A percentile compares a stretch with the other conserved stretches of the same genome.
Evolutionary conservation across 2,329 filamentous ascomycete species (phyloP).

Genomic region (Claviceps sp.): DNA sequence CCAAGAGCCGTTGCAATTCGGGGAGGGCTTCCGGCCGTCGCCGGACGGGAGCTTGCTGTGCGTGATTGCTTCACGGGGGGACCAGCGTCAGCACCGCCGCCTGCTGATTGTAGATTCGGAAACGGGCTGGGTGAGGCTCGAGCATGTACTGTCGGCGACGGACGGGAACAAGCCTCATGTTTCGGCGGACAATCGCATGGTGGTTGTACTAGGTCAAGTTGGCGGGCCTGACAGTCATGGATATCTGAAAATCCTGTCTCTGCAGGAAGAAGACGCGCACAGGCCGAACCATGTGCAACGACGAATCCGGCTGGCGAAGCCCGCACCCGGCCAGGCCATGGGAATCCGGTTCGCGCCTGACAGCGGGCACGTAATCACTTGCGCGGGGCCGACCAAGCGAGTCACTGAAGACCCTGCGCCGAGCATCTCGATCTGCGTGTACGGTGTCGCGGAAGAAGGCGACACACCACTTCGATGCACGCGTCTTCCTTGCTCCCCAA

Average conservation of each 20-base stretch:
- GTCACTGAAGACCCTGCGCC: neutral
- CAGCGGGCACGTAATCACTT: slow-evolving; percentile 3
- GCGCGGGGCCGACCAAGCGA: slow-evolving; percentile 1
- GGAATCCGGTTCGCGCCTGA: slow-evolving; percentile 4
- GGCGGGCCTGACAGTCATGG: neutral
- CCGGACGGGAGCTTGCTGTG: slow-evolving; percentile 4
- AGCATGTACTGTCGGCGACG: neutral
- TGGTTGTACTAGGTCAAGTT: neutral
- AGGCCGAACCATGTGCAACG: neutral
- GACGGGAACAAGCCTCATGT: slow-evolving; percentile 4
- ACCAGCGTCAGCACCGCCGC: neutral
- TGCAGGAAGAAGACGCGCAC: neutral
- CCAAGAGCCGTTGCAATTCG: slow-evolving; percentile 3
- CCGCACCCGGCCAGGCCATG: slow-evolving; percentile 2
- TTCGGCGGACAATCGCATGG: slow-evolving; percentile 4
- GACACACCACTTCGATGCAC: neutral
- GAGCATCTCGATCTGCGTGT: slow-evolving; percentile 3
- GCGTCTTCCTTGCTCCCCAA: neutral
- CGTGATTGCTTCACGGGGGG: slow-evolving; percentile 1
- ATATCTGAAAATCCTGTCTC: neutral
- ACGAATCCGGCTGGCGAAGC: neutral
- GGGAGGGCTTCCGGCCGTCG: slow-evolving; percentile 3
- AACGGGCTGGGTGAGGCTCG: slow-evolving; percentile 4
- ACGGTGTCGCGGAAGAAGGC: neutral
- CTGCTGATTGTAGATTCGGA: slow-evolving; percentile 3